Conservation (phyloP, 106 monocot species). For the Phalaenopsis aphrodite region DNA sequence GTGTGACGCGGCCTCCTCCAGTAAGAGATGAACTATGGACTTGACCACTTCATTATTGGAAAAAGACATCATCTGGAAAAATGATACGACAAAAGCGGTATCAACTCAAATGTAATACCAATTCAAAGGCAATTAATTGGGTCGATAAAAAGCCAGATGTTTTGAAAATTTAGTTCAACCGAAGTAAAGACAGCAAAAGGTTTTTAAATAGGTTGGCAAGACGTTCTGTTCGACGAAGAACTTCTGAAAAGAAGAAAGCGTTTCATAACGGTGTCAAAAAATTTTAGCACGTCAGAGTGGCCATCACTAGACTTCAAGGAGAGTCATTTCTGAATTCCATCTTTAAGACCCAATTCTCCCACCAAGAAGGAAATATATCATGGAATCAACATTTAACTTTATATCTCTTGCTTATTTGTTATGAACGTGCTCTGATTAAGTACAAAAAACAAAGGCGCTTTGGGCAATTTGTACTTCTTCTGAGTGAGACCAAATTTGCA, state of each 20-base stretch:
- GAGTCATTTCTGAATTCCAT: too few relatives aligned
- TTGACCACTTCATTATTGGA: constrained; percentile 68
- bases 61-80: constrained; percentile 46
- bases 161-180: background rate
- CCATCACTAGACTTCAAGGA: too few relatives aligned
- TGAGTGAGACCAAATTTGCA: too few relatives aligned
- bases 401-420: too few relatives aligned
- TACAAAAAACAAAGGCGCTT: too few relatives aligned
- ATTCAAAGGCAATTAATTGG: background rate
- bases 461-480: too few relatives aligned
- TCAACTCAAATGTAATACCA: background rate
- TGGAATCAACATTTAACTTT: too few relatives aligned
- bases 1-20: constrained; percentile 69
- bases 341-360: too few relatives aligned
- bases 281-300: background rate
- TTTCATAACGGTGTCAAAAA: background rate
- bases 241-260: background rate
- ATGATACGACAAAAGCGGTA: background rate
- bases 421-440: too few relatives aligned
- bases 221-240: background rate
- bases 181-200: background rate
- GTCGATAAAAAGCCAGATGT: background rate
- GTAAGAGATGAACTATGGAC: constrained; percentile 68
- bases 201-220: background rate
- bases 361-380: too few relatives aligned